phyloP scores from a whole-genome alignment of 2,329 filamentous ascomycete species.

The Bipolaris zeicola region DNA sequence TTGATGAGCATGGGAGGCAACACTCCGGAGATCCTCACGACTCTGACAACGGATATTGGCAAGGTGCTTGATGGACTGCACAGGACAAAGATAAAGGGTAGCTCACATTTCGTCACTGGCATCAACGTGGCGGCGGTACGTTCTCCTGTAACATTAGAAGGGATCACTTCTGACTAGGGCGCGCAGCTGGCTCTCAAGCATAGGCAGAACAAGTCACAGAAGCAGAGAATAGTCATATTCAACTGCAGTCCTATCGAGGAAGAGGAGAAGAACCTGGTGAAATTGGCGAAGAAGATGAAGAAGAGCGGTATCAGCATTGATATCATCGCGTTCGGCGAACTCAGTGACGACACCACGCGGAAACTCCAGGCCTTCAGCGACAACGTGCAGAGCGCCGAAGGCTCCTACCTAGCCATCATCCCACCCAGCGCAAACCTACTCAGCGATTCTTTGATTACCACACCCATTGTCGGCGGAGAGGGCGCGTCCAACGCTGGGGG shows the following conservation, averaged over 20 bases:
- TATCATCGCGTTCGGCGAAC: constrained; percentile 92
- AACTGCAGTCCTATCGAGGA: constrained; percentile 92
- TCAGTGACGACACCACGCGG: constrained; percentile 84
- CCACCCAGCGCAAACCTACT: constrained; percentile 90
- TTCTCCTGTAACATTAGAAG: constrained; percentile 65
- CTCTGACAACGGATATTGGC: constrained; percentile 93
- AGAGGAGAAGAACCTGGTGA: constrained; percentile 84
- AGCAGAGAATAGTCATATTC: constrained; percentile 96
- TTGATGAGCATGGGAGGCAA: constrained; percentile 99
- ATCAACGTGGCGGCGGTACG: constrained; percentile 94
- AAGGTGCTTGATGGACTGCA: constrained; percentile 91
- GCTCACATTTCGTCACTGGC: constrained; percentile 84
- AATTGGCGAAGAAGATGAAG: constrained; percentile 98
- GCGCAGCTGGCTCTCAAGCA: constrained; percentile 90
- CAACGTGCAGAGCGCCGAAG: constrained; percentile 84
- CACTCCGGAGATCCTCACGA: constrained; percentile 96
- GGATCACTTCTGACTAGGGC: constrained; percentile 59
- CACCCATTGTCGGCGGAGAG: constrained; percentile 87
- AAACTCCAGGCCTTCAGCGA: constrained; percentile 95
- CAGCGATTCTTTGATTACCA: constrained; percentile 87
- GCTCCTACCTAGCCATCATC: constrained; percentile 88
- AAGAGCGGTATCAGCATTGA: constrained; percentile 95
- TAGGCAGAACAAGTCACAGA: constrained; percentile 95
- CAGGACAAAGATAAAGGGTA: constrained; percentile 81
- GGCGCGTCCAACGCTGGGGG: constrained; percentile 65